Evolutionary conservation across 768 basidiomycete species (phyloP).

Genomic region (Xerocomus potaroensis): DNA sequence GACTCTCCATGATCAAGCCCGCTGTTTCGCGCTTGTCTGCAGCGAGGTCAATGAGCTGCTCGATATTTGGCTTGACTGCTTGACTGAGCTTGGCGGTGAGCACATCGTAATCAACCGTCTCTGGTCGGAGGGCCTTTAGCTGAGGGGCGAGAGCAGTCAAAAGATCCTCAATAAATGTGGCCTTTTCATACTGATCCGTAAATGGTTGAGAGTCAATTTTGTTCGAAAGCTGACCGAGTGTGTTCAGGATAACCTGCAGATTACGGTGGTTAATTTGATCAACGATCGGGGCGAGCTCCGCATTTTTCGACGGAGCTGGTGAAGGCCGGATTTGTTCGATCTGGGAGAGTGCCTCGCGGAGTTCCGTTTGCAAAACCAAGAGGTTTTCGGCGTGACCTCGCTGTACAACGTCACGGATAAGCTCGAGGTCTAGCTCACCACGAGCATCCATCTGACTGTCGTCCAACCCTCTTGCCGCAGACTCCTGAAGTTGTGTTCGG

Average conservation of each 20-base stretch:
- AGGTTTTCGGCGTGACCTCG: constrained; percentile 63
- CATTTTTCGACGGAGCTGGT: constrained; percentile 10
- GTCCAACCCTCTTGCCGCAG: constrained; percentile 52
- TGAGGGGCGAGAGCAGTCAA: constrained; percentile 55
- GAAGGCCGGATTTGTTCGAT: constrained; percentile 29
- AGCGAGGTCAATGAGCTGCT: constrained; percentile 83
- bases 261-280: constrained; percentile 58
- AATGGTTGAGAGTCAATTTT: constrained; percentile 33
- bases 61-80: constrained; percentile 85
- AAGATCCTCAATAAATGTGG: constrained; percentile 58
- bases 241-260: constrained; percentile 54
- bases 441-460: constrained; percentile 67
- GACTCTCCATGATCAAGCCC: constrained; percentile 67
- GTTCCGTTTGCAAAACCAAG: constrained; percentile 52
- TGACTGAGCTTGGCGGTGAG: constrained; percentile 73
- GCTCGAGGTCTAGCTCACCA: constrained; percentile 74
- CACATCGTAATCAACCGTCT: constrained; percentile 73
- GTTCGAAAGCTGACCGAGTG: constrained; percentile 46
- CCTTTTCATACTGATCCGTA: constrained; percentile 45
- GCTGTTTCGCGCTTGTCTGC: constrained; percentile 89
- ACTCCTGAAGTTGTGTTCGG: constrained; percentile 62
- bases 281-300: constrained; percentile 42
- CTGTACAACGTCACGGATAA: constrained; percentile 66
- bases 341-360: constrained; percentile 48
- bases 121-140: constrained; percentile 55